Conservation (phyloP, 495 filamentous ascomycete genomes). For the Rhypophila decipiens region DNA sequence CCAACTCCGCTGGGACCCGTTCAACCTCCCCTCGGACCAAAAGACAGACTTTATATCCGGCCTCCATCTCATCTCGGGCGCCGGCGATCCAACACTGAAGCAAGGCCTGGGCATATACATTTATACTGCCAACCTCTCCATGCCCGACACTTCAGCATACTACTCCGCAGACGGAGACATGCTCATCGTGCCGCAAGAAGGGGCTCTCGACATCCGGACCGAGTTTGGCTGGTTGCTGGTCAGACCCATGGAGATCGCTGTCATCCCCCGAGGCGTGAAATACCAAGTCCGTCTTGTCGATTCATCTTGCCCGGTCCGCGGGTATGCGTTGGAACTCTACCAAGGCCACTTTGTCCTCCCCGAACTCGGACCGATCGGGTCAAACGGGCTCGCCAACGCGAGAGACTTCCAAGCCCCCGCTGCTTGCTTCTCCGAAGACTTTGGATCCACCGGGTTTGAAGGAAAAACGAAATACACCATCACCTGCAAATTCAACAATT, state of each 20-base stretch:
- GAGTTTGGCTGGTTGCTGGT: constrained; percentile 79
- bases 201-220: constrained; percentile 77
- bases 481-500: constrained; percentile 72
- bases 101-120: constrained; percentile 74
- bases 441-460: constrained; percentile 30
- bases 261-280: constrained; percentile 78
- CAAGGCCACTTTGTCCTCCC: constrained; percentile 79
- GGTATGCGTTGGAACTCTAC: constrained; percentile 85
- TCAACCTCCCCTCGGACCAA: constrained; percentile 55
- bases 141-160: constrained; percentile 68
- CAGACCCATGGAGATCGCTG: constrained; percentile 80
- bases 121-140: constrained; percentile 74
- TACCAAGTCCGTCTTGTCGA: constrained; percentile 62
- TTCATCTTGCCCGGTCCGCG: constrained; percentile 53
- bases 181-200: constrained; percentile 78
- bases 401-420: constrained; percentile 85
- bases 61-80: constrained; percentile 70
- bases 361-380: constrained; percentile 84
- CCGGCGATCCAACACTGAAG: constrained; percentile 78
- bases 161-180: constrained; percentile 91
- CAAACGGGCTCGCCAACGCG: constrained; percentile 78
- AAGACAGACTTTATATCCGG: constrained; percentile 72
- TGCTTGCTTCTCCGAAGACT: constrained; percentile 64
- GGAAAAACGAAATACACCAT: constrained; percentile 48
- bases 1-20: constrained; percentile 88